A percentile compares a stretch with the other conserved stretches of the same genome.
These are phyloP conservation scores for Babesia bovis DNA, from an alignment of 169 alveolate species.

Conservation along the genomic window DNA sequence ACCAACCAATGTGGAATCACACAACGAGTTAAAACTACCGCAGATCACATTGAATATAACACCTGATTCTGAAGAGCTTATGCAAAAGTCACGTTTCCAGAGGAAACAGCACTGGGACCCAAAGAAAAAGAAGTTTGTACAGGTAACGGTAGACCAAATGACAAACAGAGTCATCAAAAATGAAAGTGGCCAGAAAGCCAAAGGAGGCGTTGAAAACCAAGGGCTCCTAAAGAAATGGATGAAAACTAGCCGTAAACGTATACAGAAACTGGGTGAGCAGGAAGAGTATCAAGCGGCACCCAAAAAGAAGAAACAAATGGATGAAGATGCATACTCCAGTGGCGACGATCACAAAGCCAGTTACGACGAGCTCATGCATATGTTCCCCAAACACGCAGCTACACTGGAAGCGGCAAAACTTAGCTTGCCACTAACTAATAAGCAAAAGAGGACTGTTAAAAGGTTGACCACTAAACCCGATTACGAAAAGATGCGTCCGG, in stretches of 20 bases:
- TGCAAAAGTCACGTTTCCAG: constrained; percentile 52
- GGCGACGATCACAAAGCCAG: constrained; percentile 1
- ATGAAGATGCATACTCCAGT: neutral
- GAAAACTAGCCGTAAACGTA: constrained; percentile 44
- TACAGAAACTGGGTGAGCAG: constrained; percentile 64
- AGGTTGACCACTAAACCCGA: constrained; percentile 46
- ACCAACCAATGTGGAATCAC: neutral
- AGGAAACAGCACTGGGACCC: constrained; percentile 66
- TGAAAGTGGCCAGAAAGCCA: constrained; percentile 35
- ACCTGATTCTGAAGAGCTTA: constrained; percentile 61
- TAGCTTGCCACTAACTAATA: constrained; percentile 47
- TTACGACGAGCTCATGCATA: constrained; percentile 55
- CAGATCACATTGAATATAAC: constrained; percentile 53
- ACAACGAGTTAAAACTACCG: constrained; percentile 42
- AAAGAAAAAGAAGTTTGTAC: constrained; percentile 55
- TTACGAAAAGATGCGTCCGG: constrained; percentile 8
- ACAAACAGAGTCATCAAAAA: constrained; percentile 48
- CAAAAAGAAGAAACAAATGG: constrained; percentile 1
- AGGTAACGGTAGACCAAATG: constrained; percentile 56
- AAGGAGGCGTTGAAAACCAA: constrained; percentile 36
- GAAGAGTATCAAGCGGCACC: constrained; percentile 33
- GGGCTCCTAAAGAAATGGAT: constrained; percentile 64
- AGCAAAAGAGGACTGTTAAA: constrained; percentile 58
- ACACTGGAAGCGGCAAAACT: constrained; percentile 52
- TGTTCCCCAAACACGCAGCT: constrained; percentile 66